Evolutionary conservation across 768 basidiomycete genomes (phyloP).

Genomic region (Termitomyces sp.): DNA sequence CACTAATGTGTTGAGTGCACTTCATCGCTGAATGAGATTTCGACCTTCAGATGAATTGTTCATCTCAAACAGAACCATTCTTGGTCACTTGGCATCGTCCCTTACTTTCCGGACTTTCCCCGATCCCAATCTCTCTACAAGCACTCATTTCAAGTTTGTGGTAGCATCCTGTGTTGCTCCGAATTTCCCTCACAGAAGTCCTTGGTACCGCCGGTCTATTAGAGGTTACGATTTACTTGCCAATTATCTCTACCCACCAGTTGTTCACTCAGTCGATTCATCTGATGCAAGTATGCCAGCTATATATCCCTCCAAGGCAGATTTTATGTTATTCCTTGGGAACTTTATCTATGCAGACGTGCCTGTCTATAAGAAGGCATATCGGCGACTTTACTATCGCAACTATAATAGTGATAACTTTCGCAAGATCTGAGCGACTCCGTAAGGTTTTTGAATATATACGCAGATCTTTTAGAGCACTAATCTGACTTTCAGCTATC

Average conservation of each 20-base stretch:
- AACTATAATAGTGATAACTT: conserved; percentile 63
- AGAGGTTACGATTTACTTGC: conserved; percentile 63
- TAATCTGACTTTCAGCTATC: conserved; percentile 52
- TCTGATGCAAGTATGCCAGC: background rate
- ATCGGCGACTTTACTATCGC: conserved; percentile 61
- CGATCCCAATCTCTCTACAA: conserved; percentile 52
- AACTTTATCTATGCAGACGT: conserved; percentile 78
- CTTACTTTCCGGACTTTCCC: conserved; percentile 71
- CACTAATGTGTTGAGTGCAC: background rate
- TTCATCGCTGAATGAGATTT: background rate
- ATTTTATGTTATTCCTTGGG: conserved; percentile 67
- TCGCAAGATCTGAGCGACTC: conserved; percentile 59
- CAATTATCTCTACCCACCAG: conserved; percentile 40
- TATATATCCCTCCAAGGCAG: conserved; percentile 23
- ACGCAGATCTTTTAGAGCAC: background rate
- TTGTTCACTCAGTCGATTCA: conserved; percentile 3
- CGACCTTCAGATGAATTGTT: conserved; percentile 35
- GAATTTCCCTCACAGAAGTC: conserved; percentile 68
- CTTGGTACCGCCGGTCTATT: conserved; percentile 45
- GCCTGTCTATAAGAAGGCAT: conserved; percentile 54
- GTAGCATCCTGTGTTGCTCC: conserved; percentile 63
- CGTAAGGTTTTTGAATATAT: conserved; percentile 39
- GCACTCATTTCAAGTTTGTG: conserved; percentile 62
- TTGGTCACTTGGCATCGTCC: conserved; percentile 46
- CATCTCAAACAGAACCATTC: conserved; percentile 35